A percentile compares a stretch with the other conserved stretches of the same genome.
Evolutionary conservation across 169 alveolate species (phyloP).

Genomic region (Theileria parva): DNA sequence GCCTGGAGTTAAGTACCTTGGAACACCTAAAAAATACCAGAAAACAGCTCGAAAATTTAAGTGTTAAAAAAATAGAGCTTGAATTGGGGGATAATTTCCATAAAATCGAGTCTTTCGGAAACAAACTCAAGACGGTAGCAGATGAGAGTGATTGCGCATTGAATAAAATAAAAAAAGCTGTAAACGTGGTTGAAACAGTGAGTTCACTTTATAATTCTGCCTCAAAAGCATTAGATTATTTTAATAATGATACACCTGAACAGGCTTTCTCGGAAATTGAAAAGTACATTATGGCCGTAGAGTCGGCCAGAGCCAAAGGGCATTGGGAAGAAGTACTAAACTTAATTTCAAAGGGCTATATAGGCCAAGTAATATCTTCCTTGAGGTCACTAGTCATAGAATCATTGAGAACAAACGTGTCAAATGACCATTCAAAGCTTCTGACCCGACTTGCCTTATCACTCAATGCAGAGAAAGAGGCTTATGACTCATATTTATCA

Average conservation of each 20-base stretch:
- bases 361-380: conserved; percentile 37
- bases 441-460: conserved; percentile 52
- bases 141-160: conserved; percentile 31
- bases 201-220: conserved; percentile 39
- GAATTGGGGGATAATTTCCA: conserved; percentile 32
- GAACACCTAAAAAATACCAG: conserved; percentile 17
- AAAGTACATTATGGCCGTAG: conserved; percentile 31
- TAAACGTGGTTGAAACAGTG: conserved; percentile 45
- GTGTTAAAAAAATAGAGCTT: background rate
- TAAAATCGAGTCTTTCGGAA: conserved; percentile 30
- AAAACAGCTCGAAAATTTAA: background rate
- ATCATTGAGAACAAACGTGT: conserved; percentile 17
- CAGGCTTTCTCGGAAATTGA: conserved; percentile 8
- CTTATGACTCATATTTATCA: conserved; percentile 38
- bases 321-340: conserved; percentile 55
- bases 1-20: conserved; percentile 25
- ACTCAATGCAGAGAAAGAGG: conserved; percentile 44
- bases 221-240: conserved; percentile 19
- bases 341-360: conserved; percentile 43
- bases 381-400: conserved; percentile 33
- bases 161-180: conserved; percentile 26
- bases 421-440: conserved; percentile 34
- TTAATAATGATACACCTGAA: conserved; percentile 5
- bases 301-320: conserved; percentile 42
- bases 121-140: conserved; percentile 31